Evolutionary conservation across 1,139 yeast genomes (phyloP).

Genomic region (Hansenula lynferdii): DNA sequence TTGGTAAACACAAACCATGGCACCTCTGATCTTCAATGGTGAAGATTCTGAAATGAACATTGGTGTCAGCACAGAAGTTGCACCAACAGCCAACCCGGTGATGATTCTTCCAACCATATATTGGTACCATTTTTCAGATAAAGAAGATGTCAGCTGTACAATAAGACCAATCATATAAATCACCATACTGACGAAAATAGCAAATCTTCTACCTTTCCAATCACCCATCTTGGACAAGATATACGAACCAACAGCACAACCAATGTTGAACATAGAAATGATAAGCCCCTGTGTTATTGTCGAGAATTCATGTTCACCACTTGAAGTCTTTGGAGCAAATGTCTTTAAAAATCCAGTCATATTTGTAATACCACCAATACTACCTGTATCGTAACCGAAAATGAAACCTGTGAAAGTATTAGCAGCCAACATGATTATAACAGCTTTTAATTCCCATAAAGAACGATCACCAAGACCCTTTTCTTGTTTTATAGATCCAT

Average conservation of each 20-base stretch:
- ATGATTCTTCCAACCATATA: slow-evolving; percentile 42
- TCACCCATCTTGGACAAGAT: slow-evolving; percentile 45
- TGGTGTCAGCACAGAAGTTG: slow-evolving; percentile 56
- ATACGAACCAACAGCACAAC: slow-evolving; percentile 61
- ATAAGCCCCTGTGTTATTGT: slow-evolving; percentile 34
- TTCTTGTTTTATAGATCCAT: too few relatives aligned
- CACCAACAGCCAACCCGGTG: slow-evolving; percentile 61
- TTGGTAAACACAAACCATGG: slow-evolving; percentile 60
- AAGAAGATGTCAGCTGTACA: slow-evolving; percentile 44
- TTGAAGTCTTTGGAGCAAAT: slow-evolving; percentile 30
- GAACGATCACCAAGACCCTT: too few relatives aligned
- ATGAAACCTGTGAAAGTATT: slow-evolving; percentile 68
- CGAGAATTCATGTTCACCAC: neutral
- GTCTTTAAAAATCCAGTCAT: slow-evolving; percentile 44
- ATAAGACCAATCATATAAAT: slow-evolving; percentile 47
- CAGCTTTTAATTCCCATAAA: too few relatives aligned
- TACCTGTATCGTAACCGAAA: slow-evolving; percentile 77
- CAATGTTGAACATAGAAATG: slow-evolving; percentile 53
- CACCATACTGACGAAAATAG: slow-evolving; percentile 33
- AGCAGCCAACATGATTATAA: too few relatives aligned
- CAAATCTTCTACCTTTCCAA: neutral
- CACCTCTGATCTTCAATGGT: slow-evolving; percentile 62
- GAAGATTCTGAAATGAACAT: slow-evolving; percentile 65
- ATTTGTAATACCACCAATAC: slow-evolving; percentile 63
- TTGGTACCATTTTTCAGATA: slow-evolving; percentile 32